Conservation (phyloP, 768 basidiomycete species). For the Mycena filopes region DNA sequence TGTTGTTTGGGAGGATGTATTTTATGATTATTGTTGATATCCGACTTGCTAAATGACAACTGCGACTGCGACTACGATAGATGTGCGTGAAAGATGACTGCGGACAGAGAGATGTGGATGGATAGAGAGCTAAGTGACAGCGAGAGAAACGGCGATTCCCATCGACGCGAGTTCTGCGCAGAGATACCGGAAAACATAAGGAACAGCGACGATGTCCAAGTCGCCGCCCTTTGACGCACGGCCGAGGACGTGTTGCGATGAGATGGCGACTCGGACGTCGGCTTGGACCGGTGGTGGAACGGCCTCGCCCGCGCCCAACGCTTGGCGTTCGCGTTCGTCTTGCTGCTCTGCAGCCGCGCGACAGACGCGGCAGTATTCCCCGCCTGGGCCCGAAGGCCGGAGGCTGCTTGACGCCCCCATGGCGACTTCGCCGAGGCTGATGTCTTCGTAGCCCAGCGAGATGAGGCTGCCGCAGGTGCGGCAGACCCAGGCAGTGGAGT, state of each 20-base stretch:
- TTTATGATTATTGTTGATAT: slow-evolving; percentile 15
- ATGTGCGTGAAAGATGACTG: no score
- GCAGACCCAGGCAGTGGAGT: slow-evolving; percentile 99
- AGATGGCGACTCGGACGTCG: slow-evolving; percentile 73
- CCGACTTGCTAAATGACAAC: slow-evolving; percentile 16
- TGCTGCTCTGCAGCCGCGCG: slow-evolving; percentile 75
- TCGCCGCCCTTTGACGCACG: slow-evolving; percentile 75
- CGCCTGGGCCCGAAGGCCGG: slow-evolving; percentile 76
- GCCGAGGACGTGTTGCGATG: slow-evolving; percentile 73
- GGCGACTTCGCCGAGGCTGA: slow-evolving; percentile 73
- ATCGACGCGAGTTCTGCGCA: slow-evolving; percentile 98
- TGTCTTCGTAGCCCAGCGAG: slow-evolving; percentile 95
- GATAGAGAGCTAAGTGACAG: slow-evolving; percentile 63
- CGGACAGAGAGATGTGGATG: no score
- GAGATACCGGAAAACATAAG: slow-evolving; percentile 93
- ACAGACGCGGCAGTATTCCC: slow-evolving; percentile 97
- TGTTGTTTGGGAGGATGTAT: slow-evolving; percentile 4
- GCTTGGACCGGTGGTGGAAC: slow-evolving; percentile 51
- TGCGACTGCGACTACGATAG: slow-evolving; percentile 7
- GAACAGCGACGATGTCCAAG: slow-evolving; percentile 95
- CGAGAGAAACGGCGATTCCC: slow-evolving; percentile 93
- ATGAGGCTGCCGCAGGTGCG: slow-evolving; percentile 95
- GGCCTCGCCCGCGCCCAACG: slow-evolving; percentile 66
- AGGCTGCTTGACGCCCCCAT: slow-evolving; percentile 59
- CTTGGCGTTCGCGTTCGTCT: slow-evolving; percentile 68